Evolutionary conservation across 2,329 filamentous ascomycete species (phyloP).

Genomic region (Ceratocystis lukuohia): DNA sequence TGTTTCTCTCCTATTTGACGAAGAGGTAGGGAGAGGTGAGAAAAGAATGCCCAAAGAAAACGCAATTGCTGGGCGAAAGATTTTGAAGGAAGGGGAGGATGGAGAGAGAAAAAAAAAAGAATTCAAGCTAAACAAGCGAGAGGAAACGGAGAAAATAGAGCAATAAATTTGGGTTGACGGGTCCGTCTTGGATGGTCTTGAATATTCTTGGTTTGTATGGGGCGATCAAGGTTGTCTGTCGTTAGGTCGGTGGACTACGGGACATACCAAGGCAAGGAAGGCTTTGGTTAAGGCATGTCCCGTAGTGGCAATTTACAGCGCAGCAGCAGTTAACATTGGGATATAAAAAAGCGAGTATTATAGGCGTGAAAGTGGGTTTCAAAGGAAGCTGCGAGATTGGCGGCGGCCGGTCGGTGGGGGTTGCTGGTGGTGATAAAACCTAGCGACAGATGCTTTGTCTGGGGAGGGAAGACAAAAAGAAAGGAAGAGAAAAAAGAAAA

Average conservation of each 20-base stretch:
- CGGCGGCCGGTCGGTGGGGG: slow-evolving; percentile 11
- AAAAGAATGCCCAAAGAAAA: not conserved
- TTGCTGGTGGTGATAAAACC: slow-evolving; percentile 25
- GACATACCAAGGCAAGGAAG: slow-evolving; percentile 33
- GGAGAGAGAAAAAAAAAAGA: not conserved
- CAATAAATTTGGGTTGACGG: slow-evolving; percentile 32
- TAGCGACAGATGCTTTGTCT: slow-evolving; percentile 23
- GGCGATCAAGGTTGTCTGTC: slow-evolving; percentile 49
- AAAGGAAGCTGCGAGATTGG: slow-evolving; percentile 16
- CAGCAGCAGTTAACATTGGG: slow-evolving; percentile 37
- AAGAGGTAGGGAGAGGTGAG: not conserved
- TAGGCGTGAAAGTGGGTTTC: slow-evolving; percentile 55
- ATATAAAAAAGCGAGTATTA: slow-evolving; percentile 54
- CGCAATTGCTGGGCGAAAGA: not conserved
- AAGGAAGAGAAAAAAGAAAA: slow-evolving; percentile 13
- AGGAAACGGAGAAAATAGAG: not conserved
- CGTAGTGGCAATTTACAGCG: slow-evolving; percentile 87
- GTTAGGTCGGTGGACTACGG: slow-evolving; percentile 71
- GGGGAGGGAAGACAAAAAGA: slow-evolving; percentile 20
- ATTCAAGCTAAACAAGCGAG: slow-evolving; percentile 5
- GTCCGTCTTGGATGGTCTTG: slow-evolving; percentile 35
- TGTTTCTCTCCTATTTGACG: not conserved
- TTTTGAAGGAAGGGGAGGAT: not conserved
- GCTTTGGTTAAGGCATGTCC: slow-evolving; percentile 38
- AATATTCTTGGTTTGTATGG: slow-evolving; percentile 27